Evolutionary conservation across 495 filamentous ascomycete genomes (phyloP).

Genomic region (Friedmanniomyces simplex): DNA sequence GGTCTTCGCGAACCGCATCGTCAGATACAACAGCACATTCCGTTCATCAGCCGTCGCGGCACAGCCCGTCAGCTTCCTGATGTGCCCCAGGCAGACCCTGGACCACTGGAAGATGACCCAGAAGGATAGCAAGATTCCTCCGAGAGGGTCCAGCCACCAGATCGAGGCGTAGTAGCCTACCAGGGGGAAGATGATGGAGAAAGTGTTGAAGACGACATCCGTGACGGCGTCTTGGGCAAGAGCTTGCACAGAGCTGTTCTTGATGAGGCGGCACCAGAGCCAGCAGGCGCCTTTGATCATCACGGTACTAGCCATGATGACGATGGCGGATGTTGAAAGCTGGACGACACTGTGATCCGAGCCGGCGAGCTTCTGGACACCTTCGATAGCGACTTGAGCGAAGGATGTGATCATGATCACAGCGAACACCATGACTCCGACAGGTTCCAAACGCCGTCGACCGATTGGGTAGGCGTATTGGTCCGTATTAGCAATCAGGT

Average conservation of each 20-base stretch:
- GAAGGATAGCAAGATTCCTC: conserved; percentile 67
- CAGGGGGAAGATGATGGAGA: conserved; percentile 78
- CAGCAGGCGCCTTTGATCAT: conserved; percentile 74
- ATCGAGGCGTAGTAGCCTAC: conserved; percentile 65
- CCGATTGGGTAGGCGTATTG: conserved; percentile 77
- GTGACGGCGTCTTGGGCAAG: conserved; percentile 60
- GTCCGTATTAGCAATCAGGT: conserved; percentile 62
- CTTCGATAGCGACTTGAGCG: conserved; percentile 69
- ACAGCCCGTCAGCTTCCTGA: conserved; percentile 71
- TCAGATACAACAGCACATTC: conserved; percentile 79
- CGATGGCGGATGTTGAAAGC: conserved; percentile 63
- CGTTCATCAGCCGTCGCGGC: conserved; percentile 70
- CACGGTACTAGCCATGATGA: conserved; percentile 74
- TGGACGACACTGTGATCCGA: conserved; percentile 56
- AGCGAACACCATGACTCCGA: conserved; percentile 42
- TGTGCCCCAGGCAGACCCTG: conserved; percentile 62
- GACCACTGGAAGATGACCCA: conserved; percentile 85
- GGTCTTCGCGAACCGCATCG: conserved; percentile 85
- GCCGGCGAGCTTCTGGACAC: conserved; percentile 52
- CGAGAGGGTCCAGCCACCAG: conserved; percentile 82
- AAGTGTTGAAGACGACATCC: conserved; percentile 81
- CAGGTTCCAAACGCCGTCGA: conserved; percentile 52
- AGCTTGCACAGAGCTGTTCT: conserved; percentile 81
- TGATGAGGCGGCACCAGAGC: conserved; percentile 83
- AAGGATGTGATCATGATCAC: conserved; percentile 66